These are phyloP conservation scores for Geranium rotundifolium DNA, from an alignment of 345 rosid genomes.

Conservation along the genomic window DNA sequence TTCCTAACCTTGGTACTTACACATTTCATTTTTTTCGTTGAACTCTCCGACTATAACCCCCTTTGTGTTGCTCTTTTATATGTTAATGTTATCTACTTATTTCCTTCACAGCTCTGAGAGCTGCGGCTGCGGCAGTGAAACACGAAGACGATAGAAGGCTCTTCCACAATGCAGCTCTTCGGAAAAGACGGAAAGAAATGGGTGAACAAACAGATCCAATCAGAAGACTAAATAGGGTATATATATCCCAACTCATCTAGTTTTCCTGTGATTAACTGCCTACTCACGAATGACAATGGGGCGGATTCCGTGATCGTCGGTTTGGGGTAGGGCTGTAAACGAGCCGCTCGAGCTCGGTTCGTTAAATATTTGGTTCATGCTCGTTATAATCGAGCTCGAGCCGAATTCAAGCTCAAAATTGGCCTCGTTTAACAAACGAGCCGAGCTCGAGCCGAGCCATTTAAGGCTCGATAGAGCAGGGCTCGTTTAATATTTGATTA, in stretches of 20 bases:
- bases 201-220: constrained; percentile 61
- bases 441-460: too few species aligned
- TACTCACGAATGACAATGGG: not conserved
- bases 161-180: constrained; percentile 80
- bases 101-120: constrained; percentile 65
- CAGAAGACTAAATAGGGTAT: constrained; percentile 43
- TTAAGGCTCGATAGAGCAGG: too few species aligned
- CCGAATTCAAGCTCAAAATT: too few species aligned
- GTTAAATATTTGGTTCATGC: too few species aligned
- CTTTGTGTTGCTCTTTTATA: not conserved
- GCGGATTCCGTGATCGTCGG: not conserved
- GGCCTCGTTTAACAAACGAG: too few species aligned
- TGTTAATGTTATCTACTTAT: not conserved
- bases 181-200: constrained; percentile 90
- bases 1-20: constrained; percentile 75
- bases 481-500: too few species aligned
- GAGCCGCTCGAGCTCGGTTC: too few species aligned
- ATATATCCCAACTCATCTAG: constrained; percentile 14
- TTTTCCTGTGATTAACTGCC: constrained; percentile 1
- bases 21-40: constrained; percentile 8
- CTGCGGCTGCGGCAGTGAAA: constrained; percentile 86
- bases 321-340: too few species aligned
- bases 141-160: constrained; percentile 85
- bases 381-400: too few species aligned
- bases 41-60: not conserved